Percentiles rank a stretch among this genome's conserved stretches.
Conservation (phyloP, 345 rosid species). For the Boechera stricta region DNA sequence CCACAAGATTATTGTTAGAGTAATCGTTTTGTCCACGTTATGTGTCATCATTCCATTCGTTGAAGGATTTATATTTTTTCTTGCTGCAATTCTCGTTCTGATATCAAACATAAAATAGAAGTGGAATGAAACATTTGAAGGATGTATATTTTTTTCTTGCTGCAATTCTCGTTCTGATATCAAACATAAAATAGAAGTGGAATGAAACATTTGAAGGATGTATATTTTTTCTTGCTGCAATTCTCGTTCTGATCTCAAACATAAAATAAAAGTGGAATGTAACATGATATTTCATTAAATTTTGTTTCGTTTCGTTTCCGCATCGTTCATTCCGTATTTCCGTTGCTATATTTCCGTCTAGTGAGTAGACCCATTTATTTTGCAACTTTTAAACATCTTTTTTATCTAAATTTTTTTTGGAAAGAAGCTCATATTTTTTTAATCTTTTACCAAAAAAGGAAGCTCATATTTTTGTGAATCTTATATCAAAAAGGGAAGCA, state of each 20-base stretch:
- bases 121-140: not conserved
- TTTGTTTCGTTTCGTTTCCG: not conserved
- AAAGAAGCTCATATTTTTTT: too few relatives aligned
- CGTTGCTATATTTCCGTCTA: not conserved
- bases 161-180: not conserved
- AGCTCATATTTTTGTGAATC: too few relatives aligned
- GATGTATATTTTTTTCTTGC: not conserved
- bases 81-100: not conserved
- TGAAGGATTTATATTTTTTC: not conserved
- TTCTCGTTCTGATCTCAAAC: too few relatives aligned
- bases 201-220: not conserved
- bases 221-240: too few relatives aligned
- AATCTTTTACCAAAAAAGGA: too few relatives aligned
- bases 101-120: not conserved
- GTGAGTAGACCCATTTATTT: too few relatives aligned
- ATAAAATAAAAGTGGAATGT: too few relatives aligned
- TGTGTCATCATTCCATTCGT: constrained; percentile 8
- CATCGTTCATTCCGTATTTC: not conserved
- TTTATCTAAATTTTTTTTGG: too few relatives aligned
- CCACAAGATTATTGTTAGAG: constrained; percentile 8
- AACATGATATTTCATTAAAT: not conserved
- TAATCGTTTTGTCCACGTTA: constrained; percentile 4
- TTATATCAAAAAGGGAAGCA: not conserved
- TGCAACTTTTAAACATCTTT: too few relatives aligned
- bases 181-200: not conserved